Percentiles rank a stretch among this genome's conserved stretches.
phyloP scores from a whole-genome alignment of 2,329 filamentous ascomycete species.

The Diaporthe aspalathi region DNA sequence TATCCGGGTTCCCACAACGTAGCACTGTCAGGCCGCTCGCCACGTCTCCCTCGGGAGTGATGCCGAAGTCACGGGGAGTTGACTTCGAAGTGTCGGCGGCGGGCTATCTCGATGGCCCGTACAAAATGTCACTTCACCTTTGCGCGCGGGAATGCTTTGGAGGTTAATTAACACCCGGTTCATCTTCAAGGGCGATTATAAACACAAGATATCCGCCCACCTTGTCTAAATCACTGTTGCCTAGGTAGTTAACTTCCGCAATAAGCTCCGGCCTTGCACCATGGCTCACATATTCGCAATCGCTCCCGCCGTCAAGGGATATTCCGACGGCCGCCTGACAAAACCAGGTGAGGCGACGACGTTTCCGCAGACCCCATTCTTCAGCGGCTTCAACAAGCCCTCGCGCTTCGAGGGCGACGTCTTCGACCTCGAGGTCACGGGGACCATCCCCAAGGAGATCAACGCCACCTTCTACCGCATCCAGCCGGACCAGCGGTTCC shows the following conservation, averaged over 20 bases:
- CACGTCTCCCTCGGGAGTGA: not conserved
- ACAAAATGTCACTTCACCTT: no score
- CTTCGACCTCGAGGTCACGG: conserved; percentile 54
- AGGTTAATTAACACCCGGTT: no score
- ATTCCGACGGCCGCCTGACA: conserved; percentile 47
- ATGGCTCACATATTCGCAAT: conserved; percentile 53
- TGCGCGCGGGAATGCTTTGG: no score
- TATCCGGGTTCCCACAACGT: not conserved
- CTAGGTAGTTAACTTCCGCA: no score
- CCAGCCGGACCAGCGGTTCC: conserved; percentile 65
- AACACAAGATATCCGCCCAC: not conserved
- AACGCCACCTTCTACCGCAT: conserved; percentile 61
- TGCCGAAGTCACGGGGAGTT: conserved; percentile 11
- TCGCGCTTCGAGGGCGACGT: conserved; percentile 51
- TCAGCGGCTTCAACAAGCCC: conserved; percentile 53
- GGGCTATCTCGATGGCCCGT: conserved; percentile 13
- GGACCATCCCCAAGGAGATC: conserved; percentile 57
- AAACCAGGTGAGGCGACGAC: conserved; percentile 44
- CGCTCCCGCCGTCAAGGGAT: conserved; percentile 46
- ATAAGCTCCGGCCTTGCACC: conserved; percentile 32
- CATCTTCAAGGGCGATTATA: no score
- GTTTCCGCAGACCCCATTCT: conserved; percentile 50
- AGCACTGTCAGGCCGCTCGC: not conserved
- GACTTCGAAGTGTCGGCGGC: not conserved
- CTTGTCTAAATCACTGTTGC: no score